phyloP scores from a whole-genome alignment of 2,329 filamentous ascomycete species.

The Diaporthe velutina region DNA sequence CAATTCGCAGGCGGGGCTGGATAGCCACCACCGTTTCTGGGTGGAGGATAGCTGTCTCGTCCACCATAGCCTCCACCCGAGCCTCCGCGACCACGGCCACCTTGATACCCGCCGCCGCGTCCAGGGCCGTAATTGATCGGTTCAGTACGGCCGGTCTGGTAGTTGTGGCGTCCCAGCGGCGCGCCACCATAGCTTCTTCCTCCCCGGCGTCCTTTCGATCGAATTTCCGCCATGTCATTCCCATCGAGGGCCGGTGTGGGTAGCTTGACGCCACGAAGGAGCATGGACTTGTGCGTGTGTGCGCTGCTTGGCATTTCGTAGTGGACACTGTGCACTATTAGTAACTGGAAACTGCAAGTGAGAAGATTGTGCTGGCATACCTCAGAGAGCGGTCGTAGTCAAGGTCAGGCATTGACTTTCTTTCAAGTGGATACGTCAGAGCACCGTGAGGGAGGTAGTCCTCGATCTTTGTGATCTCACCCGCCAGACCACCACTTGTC shows the following conservation, averaged over 20 bases:
- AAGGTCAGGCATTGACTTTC: slow-evolving; percentile 78
- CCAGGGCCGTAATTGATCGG: slow-evolving; percentile 66
- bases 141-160: slow-evolving; percentile 58
- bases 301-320: slow-evolving; percentile 84
- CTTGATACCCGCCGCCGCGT: slow-evolving; percentile 39
- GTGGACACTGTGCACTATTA: slow-evolving; percentile 73
- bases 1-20: slow-evolving; percentile 49
- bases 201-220: slow-evolving; percentile 72
- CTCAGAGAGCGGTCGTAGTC: slow-evolving; percentile 90
- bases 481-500: slow-evolving; percentile 82
- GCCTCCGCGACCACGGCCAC: slow-evolving; percentile 36
- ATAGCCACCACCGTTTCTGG: slow-evolving; percentile 41
- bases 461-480: slow-evolving; percentile 84
- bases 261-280: slow-evolving; percentile 85
- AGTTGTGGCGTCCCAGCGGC: slow-evolving; percentile 58
- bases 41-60: slow-evolving; percentile 39
- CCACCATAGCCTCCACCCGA: slow-evolving; percentile 35
- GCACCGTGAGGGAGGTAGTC: slow-evolving; percentile 87
- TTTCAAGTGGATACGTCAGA: slow-evolving; percentile 82
- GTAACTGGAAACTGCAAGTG: slow-evolving; percentile 36
- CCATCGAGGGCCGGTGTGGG: slow-evolving; percentile 79
- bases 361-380: slow-evolving; percentile 62
- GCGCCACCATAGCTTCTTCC: slow-evolving; percentile 80
- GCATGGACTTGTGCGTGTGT: slow-evolving; percentile 91
- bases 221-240: slow-evolving; percentile 80